Conservation (phyloP, 805 yeast species). For the Schwanniomyces occidentalis region DNA sequence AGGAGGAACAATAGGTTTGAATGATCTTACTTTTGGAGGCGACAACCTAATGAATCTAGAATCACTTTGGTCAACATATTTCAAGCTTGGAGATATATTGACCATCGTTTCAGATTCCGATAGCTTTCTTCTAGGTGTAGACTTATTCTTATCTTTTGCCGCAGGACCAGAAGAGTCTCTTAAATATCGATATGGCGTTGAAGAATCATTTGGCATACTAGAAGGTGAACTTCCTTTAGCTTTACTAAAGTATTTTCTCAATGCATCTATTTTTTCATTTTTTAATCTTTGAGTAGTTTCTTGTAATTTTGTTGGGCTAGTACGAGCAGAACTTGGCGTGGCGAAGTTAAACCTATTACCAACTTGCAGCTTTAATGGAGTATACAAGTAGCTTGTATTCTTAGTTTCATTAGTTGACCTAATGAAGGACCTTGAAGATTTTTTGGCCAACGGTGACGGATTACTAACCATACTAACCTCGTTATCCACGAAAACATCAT, state of each 20-base stretch:
- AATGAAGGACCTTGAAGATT: slow-evolving; percentile 8
- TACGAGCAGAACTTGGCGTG: slow-evolving; percentile 25
- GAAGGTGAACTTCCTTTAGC: slow-evolving; percentile 14
- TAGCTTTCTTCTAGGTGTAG: slow-evolving; percentile 12
- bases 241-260: slow-evolving; percentile 31
- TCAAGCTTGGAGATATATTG: neutral
- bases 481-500: slow-evolving; percentile 13
- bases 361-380: slow-evolving; percentile 34
- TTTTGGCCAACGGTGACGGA: slow-evolving; percentile 34
- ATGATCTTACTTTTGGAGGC: slow-evolving; percentile 10
- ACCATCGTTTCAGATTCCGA: neutral
- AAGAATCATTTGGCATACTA: neutral
- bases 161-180: neutral
- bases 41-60: slow-evolving; percentile 7
- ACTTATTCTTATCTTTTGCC: slow-evolving; percentile 2
- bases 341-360: neutral
- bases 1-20: slow-evolving; percentile 16
- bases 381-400: slow-evolving; percentile 26
- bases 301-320: slow-evolving; percentile 38
- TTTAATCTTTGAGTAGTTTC: slow-evolving; percentile 39
- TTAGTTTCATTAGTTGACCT: slow-evolving; percentile 4
- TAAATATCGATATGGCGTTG: slow-evolving; percentile 1
- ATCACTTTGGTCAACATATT: neutral
- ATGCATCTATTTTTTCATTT: slow-evolving; percentile 33
- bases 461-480: slow-evolving; percentile 24